Base-by-base conservation (phyloP, 805 yeast species). In the Myxozyma monticola region DNA sequence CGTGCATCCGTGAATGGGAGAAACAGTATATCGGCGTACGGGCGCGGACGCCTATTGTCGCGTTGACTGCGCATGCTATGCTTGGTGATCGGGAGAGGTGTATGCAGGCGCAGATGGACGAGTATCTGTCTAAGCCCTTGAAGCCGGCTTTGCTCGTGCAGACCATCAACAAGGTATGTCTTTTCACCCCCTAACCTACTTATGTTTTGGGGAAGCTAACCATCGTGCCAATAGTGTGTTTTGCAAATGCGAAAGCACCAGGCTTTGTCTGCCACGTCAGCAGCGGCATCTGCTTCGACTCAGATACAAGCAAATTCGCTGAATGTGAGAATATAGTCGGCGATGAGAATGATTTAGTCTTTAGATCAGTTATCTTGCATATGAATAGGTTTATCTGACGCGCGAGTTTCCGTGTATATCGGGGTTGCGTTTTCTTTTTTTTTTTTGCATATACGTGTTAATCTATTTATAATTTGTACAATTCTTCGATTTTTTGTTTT, bases 31-130 rank as follows among this genome's bases (percentile, higher is more conserved):
- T 83, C 56, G 88, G 90, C 37, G 76, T 83, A 44, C 76, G 85
- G 28, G 81, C 84, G 54, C 76, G 95, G 51, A 84, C 91, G 0
- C 96, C 96, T 18, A 88, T 88, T 60, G 87, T 88, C 62, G 96
- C 96, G 1, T 74, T 88, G 51, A 88, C 96, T 0, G 96, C 96
- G 0, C 96, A 88, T 67, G 96, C 96, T 2, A 88, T 88, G 96
- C 74, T 88, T 71, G 96, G 96, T 41, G 96, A 88, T 68, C 73
- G 96, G 44, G 96, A 88, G 65, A 76, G 85, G 61, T 87, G 95
- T 52, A 72, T 88, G 68, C 85, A 85, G 55, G 89, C 89, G 35
- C 95, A 89, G 56, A 88, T 88, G 96, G 96, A 88, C 68, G 96
- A 88, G 65, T 88, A 88, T 64, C 78, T 88, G 41, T 84, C 93